Conservation (phyloP, 176 grass and related monocot species). For the Aechmea fasciata region DNA sequence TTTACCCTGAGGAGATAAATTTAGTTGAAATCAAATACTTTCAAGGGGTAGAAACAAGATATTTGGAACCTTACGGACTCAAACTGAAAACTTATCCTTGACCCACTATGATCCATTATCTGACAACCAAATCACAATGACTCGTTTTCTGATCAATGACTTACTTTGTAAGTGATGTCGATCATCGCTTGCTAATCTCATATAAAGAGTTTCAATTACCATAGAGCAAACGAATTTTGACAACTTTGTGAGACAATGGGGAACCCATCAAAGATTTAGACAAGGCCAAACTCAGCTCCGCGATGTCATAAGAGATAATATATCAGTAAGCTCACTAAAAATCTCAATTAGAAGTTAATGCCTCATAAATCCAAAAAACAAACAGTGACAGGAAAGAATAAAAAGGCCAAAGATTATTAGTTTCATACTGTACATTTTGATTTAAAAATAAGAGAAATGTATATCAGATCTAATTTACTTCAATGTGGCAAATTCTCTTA, state of each 20-base stretch:
- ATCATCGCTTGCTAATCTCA: neutral
- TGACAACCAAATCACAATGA: too few relatives aligned
- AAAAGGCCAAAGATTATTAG: neutral
- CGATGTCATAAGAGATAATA: neutral
- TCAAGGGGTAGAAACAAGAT: too few relatives aligned
- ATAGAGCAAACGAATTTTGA: neutral
- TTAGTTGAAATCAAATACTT: too few relatives aligned
- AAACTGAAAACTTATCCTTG: too few relatives aligned
- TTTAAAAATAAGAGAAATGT: neutral
- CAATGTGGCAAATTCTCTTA: neutral
- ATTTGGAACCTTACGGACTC: too few relatives aligned
- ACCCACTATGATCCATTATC: too few relatives aligned
- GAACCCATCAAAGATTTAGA: neutral
- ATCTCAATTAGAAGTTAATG: neutral
- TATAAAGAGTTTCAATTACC: neutral
- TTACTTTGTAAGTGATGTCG: too few relatives aligned
- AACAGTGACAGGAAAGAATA: neutral
- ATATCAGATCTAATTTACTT: neutral
- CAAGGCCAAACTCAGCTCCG: neutral
- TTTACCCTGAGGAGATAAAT: too few relatives aligned
- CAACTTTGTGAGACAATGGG: neutral
- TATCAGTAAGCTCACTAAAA: neutral
- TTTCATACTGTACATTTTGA: neutral
- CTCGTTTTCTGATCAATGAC: too few relatives aligned
- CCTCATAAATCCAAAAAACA: neutral